Evolutionary conservation across 495 filamentous ascomycete genomes (phyloP).

Genomic region (Apiosordaria backusii): DNA sequence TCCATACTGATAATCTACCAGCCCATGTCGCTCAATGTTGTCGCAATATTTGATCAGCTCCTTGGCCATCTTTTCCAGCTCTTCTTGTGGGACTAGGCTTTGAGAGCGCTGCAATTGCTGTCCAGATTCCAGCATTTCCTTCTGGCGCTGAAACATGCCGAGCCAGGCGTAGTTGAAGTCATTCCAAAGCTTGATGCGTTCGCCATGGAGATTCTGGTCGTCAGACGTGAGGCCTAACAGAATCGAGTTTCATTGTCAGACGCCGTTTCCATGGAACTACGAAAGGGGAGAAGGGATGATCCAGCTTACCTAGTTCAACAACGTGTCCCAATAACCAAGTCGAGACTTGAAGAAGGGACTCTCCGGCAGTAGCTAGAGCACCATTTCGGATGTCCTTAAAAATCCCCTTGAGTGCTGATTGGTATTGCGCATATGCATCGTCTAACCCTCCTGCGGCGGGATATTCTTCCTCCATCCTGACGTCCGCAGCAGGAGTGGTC

Average conservation of each 20-base stretch:
- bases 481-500: conserved; percentile 37
- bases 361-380: conserved; percentile 67
- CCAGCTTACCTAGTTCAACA: conserved; percentile 72
- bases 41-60: conserved; percentile 81
- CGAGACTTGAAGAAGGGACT: conserved; percentile 71
- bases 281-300: conserved; percentile 21
- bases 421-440: conserved; percentile 71
- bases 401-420: conserved; percentile 64
- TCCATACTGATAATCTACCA: conserved; percentile 96
- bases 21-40: conserved; percentile 76
- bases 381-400: conserved; percentile 73
- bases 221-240: conserved; percentile 54
- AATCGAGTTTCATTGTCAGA: conserved; percentile 16
- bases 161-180: conserved; percentile 97
- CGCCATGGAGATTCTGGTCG: conserved; percentile 63
- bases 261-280: not conserved
- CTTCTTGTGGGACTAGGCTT: conserved; percentile 62
- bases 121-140: conserved; percentile 66
- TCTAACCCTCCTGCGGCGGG: conserved; percentile 42
- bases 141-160: conserved; percentile 78
- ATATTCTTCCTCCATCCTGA: conserved; percentile 44
- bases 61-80: conserved; percentile 73
- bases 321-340: conserved; percentile 82
- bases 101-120: conserved; percentile 58
- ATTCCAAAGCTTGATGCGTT: conserved; percentile 80